Conservation (phyloP, 2,329 filamentous ascomycete genomes). For the Beauveria asiatica region DNA sequence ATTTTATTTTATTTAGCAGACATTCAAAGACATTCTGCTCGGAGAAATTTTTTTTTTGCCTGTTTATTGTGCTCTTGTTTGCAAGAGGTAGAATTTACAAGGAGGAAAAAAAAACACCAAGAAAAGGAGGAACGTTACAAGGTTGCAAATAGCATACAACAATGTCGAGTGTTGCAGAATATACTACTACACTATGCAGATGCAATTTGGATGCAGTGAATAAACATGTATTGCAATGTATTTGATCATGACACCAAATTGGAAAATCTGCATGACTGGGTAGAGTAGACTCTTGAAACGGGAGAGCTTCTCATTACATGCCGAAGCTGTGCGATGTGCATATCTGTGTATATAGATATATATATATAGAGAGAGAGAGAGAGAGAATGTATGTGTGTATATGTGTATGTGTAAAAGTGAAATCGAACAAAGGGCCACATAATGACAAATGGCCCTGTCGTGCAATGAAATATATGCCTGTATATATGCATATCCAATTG, state of each 20-base stretch:
- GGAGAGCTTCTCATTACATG: not conserved
- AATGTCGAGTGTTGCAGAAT: not conserved
- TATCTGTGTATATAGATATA: not conserved
- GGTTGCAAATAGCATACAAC: slow-evolving; percentile 1
- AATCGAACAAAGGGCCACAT: not conserved
- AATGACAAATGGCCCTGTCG: not conserved
- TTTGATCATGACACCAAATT: not conserved
- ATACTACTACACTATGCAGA: slow-evolving; percentile 3
- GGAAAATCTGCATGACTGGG: not conserved
- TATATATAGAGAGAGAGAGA: too few relatives aligned
- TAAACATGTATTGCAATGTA: not conserved
- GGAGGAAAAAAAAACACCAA: slow-evolving; percentile 8
- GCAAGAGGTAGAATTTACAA: not conserved
- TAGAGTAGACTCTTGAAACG: not conserved
- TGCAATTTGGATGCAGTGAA: not conserved
- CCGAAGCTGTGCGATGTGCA: not conserved
- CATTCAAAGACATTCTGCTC: not conserved
- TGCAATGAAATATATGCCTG: not conserved
- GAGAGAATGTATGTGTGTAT: not conserved
- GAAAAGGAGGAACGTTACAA: not conserved
- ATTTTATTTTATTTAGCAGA: not conserved
- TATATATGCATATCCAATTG: not conserved
- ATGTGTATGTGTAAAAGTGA: not conserved
- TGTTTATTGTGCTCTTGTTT: slow-evolving; percentile 11
- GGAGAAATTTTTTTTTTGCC: slow-evolving; percentile 1